phyloP scores from a whole-genome alignment of 2,329 filamentous ascomycete genomes.

The Paraconiothyrium brasiliense region DNA sequence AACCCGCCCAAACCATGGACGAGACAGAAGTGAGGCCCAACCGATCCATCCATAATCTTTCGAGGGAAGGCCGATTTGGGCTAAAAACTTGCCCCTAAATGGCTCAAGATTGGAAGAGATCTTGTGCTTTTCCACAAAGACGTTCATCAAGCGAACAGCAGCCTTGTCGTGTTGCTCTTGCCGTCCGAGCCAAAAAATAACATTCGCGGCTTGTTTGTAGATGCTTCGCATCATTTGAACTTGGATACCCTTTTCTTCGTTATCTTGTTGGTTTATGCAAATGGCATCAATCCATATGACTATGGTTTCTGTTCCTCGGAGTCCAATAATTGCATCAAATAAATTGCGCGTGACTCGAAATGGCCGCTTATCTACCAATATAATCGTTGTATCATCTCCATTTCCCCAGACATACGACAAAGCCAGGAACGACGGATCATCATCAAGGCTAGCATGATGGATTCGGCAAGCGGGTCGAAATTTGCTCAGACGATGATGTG shows the following conservation, averaged over 20 bases:
- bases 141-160: too few relatives aligned
- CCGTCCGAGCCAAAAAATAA: constrained; percentile 28
- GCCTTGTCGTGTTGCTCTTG: constrained; percentile 2
- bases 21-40: too few relatives aligned
- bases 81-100: too few relatives aligned
- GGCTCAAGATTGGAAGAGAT: too few relatives aligned
- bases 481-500: neutral
- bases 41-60: too few relatives aligned
- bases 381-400: neutral
- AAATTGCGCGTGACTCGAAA: constrained; percentile 7
- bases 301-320: neutral
- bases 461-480: neutral
- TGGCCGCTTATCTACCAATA: constrained; percentile 4
- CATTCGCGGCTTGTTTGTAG: constrained; percentile 17
- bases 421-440: neutral
- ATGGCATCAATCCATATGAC: constrained; percentile 25
- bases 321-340: neutral
- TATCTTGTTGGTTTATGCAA: constrained; percentile 26
- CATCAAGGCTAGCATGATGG: neutral
- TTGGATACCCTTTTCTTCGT: constrained; percentile 23
- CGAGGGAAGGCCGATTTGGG: too few relatives aligned
- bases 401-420: constrained; percentile 1
- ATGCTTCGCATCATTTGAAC: constrained; percentile 26
- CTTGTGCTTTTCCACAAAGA: too few relatives aligned
- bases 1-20: too few relatives aligned